These are phyloP conservation scores for Pythium dissotocum DNA, from an alignment of 352 stramenopile genomes.

Conservation along the genomic window DNA sequence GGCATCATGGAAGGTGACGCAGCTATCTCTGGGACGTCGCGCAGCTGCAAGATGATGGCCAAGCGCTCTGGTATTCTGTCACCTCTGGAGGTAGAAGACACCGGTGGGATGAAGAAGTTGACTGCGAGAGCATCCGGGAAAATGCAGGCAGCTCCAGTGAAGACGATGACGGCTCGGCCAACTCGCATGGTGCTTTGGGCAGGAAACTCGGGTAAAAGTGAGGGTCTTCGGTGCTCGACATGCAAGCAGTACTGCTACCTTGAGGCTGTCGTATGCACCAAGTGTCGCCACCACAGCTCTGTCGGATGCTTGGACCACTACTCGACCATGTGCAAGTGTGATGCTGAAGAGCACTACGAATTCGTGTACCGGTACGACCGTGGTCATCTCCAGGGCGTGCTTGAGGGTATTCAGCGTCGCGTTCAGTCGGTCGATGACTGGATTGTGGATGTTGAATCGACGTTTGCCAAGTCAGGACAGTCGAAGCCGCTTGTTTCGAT, in stretches of 20 bases:
- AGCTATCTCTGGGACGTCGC: conserved; percentile 5
- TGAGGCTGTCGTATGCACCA: conserved; percentile 77
- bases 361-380: conserved; percentile 61
- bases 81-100: conserved; percentile 10
- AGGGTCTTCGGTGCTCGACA: conserved; percentile 67
- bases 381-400: conserved; percentile 38
- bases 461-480: conserved; percentile 21
- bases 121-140: conserved; percentile 17
- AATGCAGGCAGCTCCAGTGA: conserved; percentile 31
- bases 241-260: conserved; percentile 90
- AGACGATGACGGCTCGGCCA: conserved; percentile 34
- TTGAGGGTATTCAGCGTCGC: conserved; percentile 35
- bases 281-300: conserved; percentile 54
- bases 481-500: conserved; percentile 17
- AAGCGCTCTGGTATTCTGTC: conserved; percentile 14
- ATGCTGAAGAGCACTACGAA: conserved; percentile 49
- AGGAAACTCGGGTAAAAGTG: conserved; percentile 70
- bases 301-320: conserved; percentile 83
- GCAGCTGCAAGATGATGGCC: conserved; percentile 28
- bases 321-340: conserved; percentile 75
- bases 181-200: conserved; percentile 84
- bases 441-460: conserved; percentile 35
- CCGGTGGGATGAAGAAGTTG: conserved; percentile 26
- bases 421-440: conserved; percentile 45
- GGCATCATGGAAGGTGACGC: conserved; percentile 33